Percentiles rank a stretch among this genome's conserved stretches.
phyloP scores from a whole-genome alignment of 352 stramenopile genomes.

The Globisporangium radiosum region DNA sequence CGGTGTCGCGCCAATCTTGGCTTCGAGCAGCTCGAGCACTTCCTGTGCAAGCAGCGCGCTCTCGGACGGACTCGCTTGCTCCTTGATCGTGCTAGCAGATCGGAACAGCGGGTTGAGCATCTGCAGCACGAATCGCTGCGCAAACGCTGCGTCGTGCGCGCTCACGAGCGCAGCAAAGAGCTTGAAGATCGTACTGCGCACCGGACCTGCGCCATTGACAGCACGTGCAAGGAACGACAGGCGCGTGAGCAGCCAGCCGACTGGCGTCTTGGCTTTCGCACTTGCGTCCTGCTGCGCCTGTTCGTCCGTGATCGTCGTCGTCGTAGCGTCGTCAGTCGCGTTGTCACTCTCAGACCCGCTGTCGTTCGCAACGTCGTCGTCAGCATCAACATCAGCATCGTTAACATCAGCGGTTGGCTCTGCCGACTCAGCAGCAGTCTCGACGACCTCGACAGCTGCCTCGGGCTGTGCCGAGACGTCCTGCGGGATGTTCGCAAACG shows the following conservation, averaged over 20 bases:
- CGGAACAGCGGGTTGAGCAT: conserved; percentile 84
- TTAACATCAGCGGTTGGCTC: conserved; percentile 9
- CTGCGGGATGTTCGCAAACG: conserved; percentile 51
- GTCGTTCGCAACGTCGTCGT: conserved; percentile 8
- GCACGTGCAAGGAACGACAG: conserved; percentile 73
- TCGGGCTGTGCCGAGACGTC: conserved; percentile 33
- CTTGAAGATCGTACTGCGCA: conserved; percentile 78
- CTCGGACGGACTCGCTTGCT: conserved; percentile 41
- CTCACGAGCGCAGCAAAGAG: conserved; percentile 79
- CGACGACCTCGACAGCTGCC: conserved; percentile 2
- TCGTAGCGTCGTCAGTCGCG: conserved; percentile 18
- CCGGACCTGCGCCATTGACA: conserved; percentile 36
- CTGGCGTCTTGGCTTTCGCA: conserved; percentile 48
- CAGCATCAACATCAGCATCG: conserved; percentile 11
- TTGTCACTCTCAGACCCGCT: conserved; percentile 17
- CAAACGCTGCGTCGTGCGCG: conserved; percentile 37
- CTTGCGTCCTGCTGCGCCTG: conserved; percentile 38
- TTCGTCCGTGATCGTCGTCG: conserved; percentile 21
- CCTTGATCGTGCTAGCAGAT: conserved; percentile 41
- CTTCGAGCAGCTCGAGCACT: conserved; percentile 82
- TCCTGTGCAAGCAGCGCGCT: conserved; percentile 70
- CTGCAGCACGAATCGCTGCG: conserved; percentile 60
- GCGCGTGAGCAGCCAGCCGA: conserved; percentile 80
- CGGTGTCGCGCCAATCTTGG: conserved; percentile 54
- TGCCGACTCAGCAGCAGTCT: conserved; percentile 5